Conservation (phyloP, 208 protist species). For the Wallacemonas sp. region DNA sequence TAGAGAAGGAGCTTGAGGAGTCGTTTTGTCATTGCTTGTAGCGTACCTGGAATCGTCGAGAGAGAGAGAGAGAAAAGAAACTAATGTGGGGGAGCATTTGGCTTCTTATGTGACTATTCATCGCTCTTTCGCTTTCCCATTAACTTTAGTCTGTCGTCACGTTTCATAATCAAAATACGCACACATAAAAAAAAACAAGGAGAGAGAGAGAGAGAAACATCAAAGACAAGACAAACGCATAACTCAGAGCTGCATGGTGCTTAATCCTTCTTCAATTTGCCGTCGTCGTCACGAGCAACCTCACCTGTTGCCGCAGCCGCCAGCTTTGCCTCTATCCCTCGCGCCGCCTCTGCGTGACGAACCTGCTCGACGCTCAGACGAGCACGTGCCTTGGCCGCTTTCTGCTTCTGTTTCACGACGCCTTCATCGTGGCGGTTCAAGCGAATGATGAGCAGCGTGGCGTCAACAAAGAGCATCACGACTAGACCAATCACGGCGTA, state of each 20-base stretch:
- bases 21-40: no score
- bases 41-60: no score
- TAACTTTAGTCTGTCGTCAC: no score
- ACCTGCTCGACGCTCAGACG: background rate
- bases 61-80: no score
- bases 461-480: conserved; percentile 77
- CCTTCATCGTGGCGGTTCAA: conserved; percentile 54
- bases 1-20: no score
- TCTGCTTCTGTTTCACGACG: conserved; percentile 27
- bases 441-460: conserved; percentile 60
- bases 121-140: no score
- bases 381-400: conserved; percentile 4
- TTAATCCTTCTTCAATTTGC: conserved; percentile 11
- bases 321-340: conserved; percentile 17
- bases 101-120: no score
- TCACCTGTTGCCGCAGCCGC: conserved; percentile 18
- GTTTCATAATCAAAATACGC: no score
- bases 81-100: no score
- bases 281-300: background rate
- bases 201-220: background rate
- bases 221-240: background rate
- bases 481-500: conserved; percentile 60
- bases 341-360: background rate
- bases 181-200: no score
- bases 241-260: background rate